Base-by-base conservation (phyloP, 192 early-diverging fungal species). In the Backusella macrospora region DNA sequence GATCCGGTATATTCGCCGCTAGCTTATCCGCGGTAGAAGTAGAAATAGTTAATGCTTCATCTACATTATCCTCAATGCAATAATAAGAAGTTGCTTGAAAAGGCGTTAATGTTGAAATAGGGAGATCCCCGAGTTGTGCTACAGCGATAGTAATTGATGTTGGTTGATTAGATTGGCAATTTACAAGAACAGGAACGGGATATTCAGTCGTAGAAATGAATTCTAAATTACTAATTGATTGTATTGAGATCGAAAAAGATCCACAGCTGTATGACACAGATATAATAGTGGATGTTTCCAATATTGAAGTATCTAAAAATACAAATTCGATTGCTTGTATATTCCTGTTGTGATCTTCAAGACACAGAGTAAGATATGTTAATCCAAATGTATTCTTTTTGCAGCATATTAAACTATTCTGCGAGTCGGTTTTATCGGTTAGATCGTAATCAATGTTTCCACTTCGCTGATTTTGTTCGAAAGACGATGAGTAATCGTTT, bases 131-230 rank as follows among this genome's bases (percentile, higher is more conserved):
- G 14, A 66, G 5, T 21, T 40, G 65, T 43, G 37, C 18, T 66
- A 66, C 40, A 66, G 37, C 65, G 12, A 66, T 40, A 66, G 38
- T 38, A 15, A 42, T 38, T 21, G n/a, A 42, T 40, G 29, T 34
- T 34, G 29, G 29, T 2, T 38, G 65, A 42, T 21, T 43, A 42
- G 43, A 66, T 43, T 66, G 38, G 13, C 65, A 66, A 18, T 66
- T n/a, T 40, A 66, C 65, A 42, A 66, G 16, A 66, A 66, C 37
- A 42, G 65, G 65, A 40, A 42, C 65, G 4, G 40, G 37, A 40
- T 38, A 42, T 43, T 37, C 40, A 10, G 38, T 40, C 10, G 65
- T 40, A 21, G 40, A 39, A 38, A 66, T 5, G 9, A 66, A 66
- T 10, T 66, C 38, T 23, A 66, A 40, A 21, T 38, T 43, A 8